phyloP scores from a whole-genome alignment of 805 yeast species.

The Candida fluviatilis region DNA sequence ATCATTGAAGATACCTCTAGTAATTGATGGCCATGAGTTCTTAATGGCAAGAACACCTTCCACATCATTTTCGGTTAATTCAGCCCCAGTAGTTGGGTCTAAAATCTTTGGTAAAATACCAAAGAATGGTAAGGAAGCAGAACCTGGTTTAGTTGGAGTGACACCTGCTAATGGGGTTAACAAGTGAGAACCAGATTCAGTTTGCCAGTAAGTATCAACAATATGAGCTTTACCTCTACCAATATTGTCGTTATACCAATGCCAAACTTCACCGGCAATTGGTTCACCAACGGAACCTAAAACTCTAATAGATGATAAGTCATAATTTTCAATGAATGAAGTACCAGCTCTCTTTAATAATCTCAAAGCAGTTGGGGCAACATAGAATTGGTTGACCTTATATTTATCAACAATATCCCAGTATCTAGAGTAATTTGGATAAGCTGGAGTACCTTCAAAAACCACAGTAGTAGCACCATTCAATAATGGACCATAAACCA shows the following conservation, averaged over 20 bases:
- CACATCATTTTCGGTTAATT: conserved; percentile 79
- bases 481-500: conserved; percentile 87
- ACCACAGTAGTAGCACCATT: conserved; percentile 87
- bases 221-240: conserved; percentile 89
- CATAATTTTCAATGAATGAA: conserved; percentile 72
- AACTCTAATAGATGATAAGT: conserved; percentile 81
- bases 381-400: conserved; percentile 92
- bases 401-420: conserved; percentile 94
- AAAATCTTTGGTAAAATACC: conserved; percentile 89
- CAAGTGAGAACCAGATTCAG: conserved; percentile 95
- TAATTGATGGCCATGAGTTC: conserved; percentile 97
- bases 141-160: conserved; percentile 94
- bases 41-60: conserved; percentile 94
- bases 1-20: conserved; percentile 90
- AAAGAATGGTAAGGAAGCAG: conserved; percentile 94
- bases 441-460: conserved; percentile 97
- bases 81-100: conserved; percentile 90
- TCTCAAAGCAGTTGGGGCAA: conserved; percentile 97
- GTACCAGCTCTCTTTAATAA: conserved; percentile 87
- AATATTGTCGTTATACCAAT: conserved; percentile 91
- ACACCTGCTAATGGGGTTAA: conserved; percentile 94
- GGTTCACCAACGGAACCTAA: conserved; percentile 99
- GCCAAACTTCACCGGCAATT: conserved; percentile 97
- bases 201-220: conserved; percentile 98
- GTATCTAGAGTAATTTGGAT: conserved; percentile 91